Evolutionary conservation across 257 asterid genomes (phyloP).

Genomic region (Verbascum thapsus): DNA sequence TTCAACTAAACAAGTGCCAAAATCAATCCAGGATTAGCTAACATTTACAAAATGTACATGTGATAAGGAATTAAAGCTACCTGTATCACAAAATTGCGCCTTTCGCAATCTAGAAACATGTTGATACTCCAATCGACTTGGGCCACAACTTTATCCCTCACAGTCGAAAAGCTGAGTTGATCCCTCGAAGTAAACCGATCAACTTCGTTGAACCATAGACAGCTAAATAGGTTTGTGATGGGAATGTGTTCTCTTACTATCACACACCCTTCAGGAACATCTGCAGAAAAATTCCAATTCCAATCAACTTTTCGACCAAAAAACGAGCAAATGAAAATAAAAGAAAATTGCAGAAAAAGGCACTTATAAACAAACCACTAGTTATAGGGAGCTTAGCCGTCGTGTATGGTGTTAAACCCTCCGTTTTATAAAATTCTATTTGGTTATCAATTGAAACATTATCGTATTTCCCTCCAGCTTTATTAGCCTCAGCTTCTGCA

Average conservation of each 20-base stretch:
- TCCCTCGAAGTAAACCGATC: conserved; percentile 95
- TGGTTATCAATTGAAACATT: conserved; percentile 77
- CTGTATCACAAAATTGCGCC: conserved; percentile 91
- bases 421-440: conserved; percentile 74
- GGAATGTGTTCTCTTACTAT: conserved; percentile 86
- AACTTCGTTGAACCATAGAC: conserved; percentile 97
- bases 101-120: conserved; percentile 95
- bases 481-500: conserved; percentile 96
- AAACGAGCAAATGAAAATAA: too few relatives aligned
- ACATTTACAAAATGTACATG: conserved; percentile 5
- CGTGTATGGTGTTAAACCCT: conserved; percentile 87
- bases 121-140: conserved; percentile 68
- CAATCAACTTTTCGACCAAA: conserved; percentile 24
- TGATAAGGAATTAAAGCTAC: conserved; percentile 37
- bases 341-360: conserved; percentile 16
- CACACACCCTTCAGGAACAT: conserved; percentile 99
- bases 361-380: conserved; percentile 58
- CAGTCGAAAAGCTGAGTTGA: conserved; percentile 95
- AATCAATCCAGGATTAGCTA: too few relatives aligned
- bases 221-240: conserved; percentile 86
- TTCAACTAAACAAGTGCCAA: too few relatives aligned
- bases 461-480: conserved; percentile 84
- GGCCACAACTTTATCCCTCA: conserved; percentile 76
- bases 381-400: conserved; percentile 89
- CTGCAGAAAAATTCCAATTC: conserved; percentile 53